Percentiles rank a stretch among this genome's conserved stretches.
These are phyloP conservation scores for Solanum pennellii DNA, from an alignment of 257 asterid species.

Conservation along the genomic window DNA sequence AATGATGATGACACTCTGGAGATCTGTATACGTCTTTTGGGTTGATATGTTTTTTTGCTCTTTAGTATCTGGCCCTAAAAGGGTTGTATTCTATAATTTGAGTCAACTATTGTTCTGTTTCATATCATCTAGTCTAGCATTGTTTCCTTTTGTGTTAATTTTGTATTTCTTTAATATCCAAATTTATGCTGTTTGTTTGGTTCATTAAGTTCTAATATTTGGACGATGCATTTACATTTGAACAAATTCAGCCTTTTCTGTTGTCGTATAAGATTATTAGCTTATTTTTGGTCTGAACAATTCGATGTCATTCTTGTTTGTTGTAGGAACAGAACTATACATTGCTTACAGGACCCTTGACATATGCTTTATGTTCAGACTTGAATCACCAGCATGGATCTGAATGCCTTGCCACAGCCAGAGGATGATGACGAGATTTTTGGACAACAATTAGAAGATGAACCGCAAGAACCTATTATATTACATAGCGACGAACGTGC, in stretches of 20 bases:
- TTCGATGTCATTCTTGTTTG: not conserved
- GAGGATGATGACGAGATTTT: slow-evolving; percentile 79
- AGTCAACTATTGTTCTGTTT: not conserved
- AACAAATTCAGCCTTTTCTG: not conserved
- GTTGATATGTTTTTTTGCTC: not conserved
- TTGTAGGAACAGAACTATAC: not conserved
- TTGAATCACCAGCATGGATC: slow-evolving; percentile 80
- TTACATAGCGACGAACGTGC: slow-evolving; percentile 32
- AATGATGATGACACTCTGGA: not conserved
- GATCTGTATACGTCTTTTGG: not conserved
- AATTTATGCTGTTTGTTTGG: not conserved
- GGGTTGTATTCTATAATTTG: not conserved
- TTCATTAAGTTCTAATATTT: not conserved
- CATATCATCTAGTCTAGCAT: not conserved
- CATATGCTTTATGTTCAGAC: slow-evolving; percentile 35
- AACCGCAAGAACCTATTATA: slow-evolving; percentile 28
- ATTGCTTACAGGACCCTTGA: not conserved
- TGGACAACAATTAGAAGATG: slow-evolving; percentile 53
- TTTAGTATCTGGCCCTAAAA: not conserved
- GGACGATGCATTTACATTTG: not conserved
- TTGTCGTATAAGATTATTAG: not conserved
- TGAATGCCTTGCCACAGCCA: slow-evolving; percentile 87
- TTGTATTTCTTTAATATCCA: not conserved
- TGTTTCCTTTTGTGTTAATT: not conserved
- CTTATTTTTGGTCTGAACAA: not conserved